Base-by-base conservation (phyloP, 2,329 filamentous ascomycete genomes). In the Endocalyx cinctus region DNA sequence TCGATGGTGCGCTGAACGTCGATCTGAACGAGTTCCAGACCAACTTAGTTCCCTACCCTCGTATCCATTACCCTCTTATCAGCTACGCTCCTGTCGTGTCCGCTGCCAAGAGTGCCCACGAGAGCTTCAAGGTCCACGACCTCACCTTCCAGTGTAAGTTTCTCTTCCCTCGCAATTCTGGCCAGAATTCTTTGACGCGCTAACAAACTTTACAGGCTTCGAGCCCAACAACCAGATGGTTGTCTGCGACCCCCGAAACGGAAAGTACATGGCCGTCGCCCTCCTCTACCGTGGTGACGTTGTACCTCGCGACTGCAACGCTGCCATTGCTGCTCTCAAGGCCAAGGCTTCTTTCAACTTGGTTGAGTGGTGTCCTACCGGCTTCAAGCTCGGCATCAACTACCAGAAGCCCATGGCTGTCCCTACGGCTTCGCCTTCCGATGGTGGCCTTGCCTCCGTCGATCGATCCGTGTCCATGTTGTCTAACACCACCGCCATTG, bases 81-180 rank as follows among this genome's bases (percentile, higher is more conserved):
- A 81, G 76, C 66, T 84, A 84, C 55, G 79, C 81, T 10, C 80
- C 80, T 19, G 80, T 85, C 48, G 71, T 84, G 45, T 84, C 79
- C 15, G 77, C 79, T 38, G 71, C 75, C 68, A 86, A 85, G 75
- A 87, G 83, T 62, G 77, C 80, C 29, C 86, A 92, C 57, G 86
- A 92, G 70, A 87, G 83, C 70, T 89, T 89, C 78, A 87, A 87
- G 72, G 82, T 88, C 35, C 74, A 79, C 42, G 87, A 92, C 47
- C 65, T 84, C 44, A 84, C 80, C 55, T 79, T 83, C 66, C 79
- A 84, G 61, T 84, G 80, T 84, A 69, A 56, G 74, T 67, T 12
- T 5, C 1, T 16, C 14, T n/a, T n/a, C 6, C 27, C 6, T 25
- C 17, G 17, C 33, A 16, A 16, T 8, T 25, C 6, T 28, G 19